phyloP scores from a whole-genome alignment of 169 alveolate genomes.

The Besnoitia besnoiti region DNA sequence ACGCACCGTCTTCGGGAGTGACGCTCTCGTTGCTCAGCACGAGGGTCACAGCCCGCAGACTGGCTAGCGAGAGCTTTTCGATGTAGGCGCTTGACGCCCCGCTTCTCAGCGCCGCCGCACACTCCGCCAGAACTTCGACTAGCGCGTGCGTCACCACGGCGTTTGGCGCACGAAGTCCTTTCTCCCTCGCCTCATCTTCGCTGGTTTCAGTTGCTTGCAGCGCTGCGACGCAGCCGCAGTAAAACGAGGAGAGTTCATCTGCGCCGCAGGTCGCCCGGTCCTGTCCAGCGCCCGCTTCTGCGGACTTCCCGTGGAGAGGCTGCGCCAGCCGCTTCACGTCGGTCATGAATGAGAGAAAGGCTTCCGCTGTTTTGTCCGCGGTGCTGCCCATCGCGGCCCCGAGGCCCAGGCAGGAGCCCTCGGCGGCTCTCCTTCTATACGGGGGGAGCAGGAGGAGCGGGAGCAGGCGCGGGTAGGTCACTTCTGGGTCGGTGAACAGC shows the following conservation, averaged over 20 bases:
- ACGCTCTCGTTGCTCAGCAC: neutral
- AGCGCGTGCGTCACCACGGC: neutral
- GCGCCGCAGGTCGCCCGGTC: neutral
- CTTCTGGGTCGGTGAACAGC: neutral
- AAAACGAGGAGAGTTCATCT: neutral
- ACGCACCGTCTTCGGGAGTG: neutral
- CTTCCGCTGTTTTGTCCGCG: neutral
- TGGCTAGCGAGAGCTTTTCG: neutral
- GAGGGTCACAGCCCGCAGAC: neutral
- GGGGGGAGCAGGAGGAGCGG: neutral
- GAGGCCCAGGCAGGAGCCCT: conserved; percentile 32
- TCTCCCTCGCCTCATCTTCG: no score
- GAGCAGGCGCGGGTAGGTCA: conserved; percentile 19
- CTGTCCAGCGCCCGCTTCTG: neutral
- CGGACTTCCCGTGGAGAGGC: neutral
- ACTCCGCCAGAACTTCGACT: neutral
- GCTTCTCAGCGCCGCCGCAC: neutral
- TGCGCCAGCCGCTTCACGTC: neutral
- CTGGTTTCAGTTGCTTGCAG: no score
- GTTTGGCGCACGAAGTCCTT: neutral
- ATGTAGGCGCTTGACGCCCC: neutral
- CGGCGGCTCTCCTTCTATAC: neutral
- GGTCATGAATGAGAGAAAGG: neutral
- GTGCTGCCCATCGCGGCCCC: conserved; percentile 18
- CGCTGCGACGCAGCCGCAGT: neutral